Conservation (phyloP, 345 rosid genomes). For the Eucalyptus guilfoylei region DNA sequence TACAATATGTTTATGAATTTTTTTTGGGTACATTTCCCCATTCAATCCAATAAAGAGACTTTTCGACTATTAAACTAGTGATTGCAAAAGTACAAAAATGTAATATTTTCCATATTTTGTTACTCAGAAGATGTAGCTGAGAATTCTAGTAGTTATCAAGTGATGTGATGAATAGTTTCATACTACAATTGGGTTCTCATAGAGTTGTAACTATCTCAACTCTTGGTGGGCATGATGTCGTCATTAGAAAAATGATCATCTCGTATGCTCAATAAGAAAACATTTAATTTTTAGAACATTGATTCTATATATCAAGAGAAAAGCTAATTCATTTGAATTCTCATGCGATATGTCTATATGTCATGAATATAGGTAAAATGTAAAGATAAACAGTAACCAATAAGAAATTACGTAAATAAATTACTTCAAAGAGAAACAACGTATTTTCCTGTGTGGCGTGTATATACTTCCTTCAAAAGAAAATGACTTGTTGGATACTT, state of each 20-base stretch:
- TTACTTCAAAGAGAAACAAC: not conserved
- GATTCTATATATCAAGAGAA: not conserved
- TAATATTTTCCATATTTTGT: not conserved
- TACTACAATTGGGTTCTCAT: not conserved
- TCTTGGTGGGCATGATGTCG: not conserved
- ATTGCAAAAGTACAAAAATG: not conserved
- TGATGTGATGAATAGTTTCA: not conserved
- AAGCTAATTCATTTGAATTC: not conserved
- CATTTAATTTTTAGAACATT: not conserved
- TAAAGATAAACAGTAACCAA: not conserved
- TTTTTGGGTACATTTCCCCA: not conserved
- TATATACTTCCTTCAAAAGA: not conserved
- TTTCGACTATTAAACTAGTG: not conserved
- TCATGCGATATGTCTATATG: not conserved
- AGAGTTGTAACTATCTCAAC: not conserved
- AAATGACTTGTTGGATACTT: not conserved
- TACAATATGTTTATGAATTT: no score
- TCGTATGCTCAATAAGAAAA: not conserved
- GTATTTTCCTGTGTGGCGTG: not conserved
- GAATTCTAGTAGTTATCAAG: not conserved
- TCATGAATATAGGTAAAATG: not conserved
- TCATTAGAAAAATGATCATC: not conserved
- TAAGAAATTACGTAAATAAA: accelerated
- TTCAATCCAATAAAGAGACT: not conserved
- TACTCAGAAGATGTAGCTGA: not conserved